phyloP scores from a whole-genome alignment of 306 rosid genomes.

The Arachis hypogaea region DNA sequence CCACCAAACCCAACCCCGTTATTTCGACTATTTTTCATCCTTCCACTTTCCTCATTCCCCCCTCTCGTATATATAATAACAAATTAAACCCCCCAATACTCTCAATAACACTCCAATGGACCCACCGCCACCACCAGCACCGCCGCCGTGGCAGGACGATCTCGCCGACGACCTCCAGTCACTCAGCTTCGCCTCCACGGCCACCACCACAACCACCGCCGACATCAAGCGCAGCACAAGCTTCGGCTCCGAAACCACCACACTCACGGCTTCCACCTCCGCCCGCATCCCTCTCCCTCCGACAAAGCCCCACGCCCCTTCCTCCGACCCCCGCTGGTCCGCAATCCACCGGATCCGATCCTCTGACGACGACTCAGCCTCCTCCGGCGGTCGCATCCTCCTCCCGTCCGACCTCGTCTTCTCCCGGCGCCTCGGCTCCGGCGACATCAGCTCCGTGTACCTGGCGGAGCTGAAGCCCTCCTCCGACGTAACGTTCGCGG shows the following conservation, averaged over 20 bases:
- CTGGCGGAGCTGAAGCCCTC: slow-evolving; percentile 53
- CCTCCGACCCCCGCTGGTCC: slow-evolving; percentile 73
- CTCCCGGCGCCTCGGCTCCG: slow-evolving; percentile 67
- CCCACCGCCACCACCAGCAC: slow-evolving; percentile 21
- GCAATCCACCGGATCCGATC: slow-evolving; percentile 79
- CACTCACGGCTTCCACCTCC: slow-evolving; percentile 63
- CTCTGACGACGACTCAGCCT: slow-evolving; percentile 42
- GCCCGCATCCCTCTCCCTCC: slow-evolving; percentile 39
- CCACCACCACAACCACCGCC: slow-evolving; percentile 47
- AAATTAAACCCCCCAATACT: not conserved
- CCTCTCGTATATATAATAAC: not conserved
- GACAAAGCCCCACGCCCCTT: slow-evolving; percentile 59
- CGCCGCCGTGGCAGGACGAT: slow-evolving; percentile 60
- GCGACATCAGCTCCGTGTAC: slow-evolving; percentile 83
- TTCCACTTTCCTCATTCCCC: not conserved
- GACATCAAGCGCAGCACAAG: slow-evolving; percentile 72
- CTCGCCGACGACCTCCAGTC: slow-evolving; percentile 79
- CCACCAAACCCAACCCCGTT: not conserved
- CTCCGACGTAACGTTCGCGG: slow-evolving; percentile 57
- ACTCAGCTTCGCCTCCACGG: slow-evolving; percentile 75
- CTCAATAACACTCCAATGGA: slow-evolving; percentile 55
- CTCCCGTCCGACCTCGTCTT: slow-evolving; percentile 72
- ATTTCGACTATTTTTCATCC: too few species aligned
- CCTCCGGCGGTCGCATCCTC: slow-evolving; percentile 50
- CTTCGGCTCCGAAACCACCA: slow-evolving; percentile 71